phyloP scores from a whole-genome alignment of 345 rosid species.

The Populus tremula region DNA sequence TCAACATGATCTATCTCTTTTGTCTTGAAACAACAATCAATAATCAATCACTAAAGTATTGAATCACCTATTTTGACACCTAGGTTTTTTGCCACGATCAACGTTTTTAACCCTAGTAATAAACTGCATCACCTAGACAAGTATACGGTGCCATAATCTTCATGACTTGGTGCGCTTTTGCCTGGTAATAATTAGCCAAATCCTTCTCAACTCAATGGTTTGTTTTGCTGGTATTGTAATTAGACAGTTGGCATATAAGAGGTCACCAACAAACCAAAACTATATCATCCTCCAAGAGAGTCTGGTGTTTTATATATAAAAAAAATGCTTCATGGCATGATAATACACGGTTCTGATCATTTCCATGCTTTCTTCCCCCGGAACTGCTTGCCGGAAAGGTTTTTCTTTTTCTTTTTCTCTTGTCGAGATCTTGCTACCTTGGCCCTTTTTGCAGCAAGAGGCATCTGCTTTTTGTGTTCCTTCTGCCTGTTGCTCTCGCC shows the following conservation, averaged over 20 bases:
- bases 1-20: no score
- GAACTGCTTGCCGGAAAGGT: constrained; percentile 59
- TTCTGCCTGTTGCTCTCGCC: constrained; percentile 82
- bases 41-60: no score
- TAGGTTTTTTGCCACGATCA: background rate
- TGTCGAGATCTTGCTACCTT: constrained; percentile 51
- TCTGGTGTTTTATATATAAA: background rate
- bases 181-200: no score
- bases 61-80: no score
- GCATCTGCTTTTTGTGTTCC: constrained; percentile 84
- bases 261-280: no score
- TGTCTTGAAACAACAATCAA: no score
- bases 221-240: no score
- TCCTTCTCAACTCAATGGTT: no score
- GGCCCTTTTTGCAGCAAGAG: constrained; percentile 69
- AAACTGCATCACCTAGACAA: background rate
- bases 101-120: background rate
- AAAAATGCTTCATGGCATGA: background rate
- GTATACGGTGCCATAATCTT: background rate
- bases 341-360: constrained; percentile 7
- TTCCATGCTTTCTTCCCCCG: constrained; percentile 94
- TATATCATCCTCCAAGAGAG: no score
- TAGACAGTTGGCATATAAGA: no score
- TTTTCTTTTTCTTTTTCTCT: constrained; percentile 46
- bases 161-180: background rate